These are phyloP conservation scores for Phytophthora sp. DNA, from an alignment of 352 stramenopile species.

Conservation along the genomic window DNA sequence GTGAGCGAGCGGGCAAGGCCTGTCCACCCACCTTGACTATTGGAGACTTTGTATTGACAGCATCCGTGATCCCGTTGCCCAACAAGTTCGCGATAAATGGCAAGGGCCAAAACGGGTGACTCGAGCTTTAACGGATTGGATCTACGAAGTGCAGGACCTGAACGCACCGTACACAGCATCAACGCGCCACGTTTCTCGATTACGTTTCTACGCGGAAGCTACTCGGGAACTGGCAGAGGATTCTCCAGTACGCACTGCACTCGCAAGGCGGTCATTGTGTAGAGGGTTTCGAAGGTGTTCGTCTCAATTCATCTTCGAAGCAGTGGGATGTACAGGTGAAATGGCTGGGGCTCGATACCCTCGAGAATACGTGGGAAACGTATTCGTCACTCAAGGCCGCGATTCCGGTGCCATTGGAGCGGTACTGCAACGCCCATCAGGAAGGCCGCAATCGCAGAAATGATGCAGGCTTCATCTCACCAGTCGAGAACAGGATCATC, in stretches of 20 bases:
- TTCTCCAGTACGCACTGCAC: neutral
- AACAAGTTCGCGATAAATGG: slow-evolving; percentile 15
- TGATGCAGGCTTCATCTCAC: neutral
- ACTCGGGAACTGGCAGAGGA: neutral
- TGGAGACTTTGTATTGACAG: slow-evolving; percentile 5
- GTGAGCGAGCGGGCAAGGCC: neutral
- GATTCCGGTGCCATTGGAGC: slow-evolving; percentile 1
- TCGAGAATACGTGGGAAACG: slow-evolving; percentile 3
- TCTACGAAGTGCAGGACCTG: slow-evolving; percentile 1
- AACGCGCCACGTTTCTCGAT: neutral
- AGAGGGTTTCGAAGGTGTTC: neutral
- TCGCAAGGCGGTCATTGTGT: neutral
- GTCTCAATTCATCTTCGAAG: neutral
- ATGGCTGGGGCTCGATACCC: neutral
- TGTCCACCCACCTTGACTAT: neutral
- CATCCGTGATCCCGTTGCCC: neutral
- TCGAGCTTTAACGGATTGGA: neutral
- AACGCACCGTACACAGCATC: neutral
- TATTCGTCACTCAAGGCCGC: neutral
- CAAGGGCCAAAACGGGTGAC: neutral
- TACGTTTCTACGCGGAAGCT: neutral
- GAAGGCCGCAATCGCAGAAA: neutral
- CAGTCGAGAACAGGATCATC: too few species aligned
- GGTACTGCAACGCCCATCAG: neutral
- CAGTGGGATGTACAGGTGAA: slow-evolving; percentile 5